Base-by-base conservation (phyloP, 768 basidiomycete species). In the Boletus coccyginus region DNA sequence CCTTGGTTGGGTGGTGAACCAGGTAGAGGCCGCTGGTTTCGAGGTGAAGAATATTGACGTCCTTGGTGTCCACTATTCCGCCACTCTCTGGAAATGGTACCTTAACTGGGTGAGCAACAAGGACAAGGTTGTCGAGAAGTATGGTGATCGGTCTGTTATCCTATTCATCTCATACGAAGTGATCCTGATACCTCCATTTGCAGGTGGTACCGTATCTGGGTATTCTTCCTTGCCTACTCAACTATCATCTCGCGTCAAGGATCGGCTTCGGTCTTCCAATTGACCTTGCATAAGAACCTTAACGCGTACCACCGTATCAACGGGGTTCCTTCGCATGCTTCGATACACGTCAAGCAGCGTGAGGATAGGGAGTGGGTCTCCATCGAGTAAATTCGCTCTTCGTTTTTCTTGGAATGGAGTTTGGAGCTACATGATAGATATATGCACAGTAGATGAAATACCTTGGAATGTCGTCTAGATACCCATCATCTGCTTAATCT, bases 31-130 rank as follows among this genome's bases (percentile, higher is more conserved):
- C 31, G 94, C 91, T 56, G 95, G 96, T 58, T 98, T 98, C 63
- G 97, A 99, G 71, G 87, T 98, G 58, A 98, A 97, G 78, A 93
- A 90, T 64, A 77, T 96, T 52, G 97, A 99, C 58, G 96, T 98
- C 38, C 86, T 98, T 35, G 97, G 96, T 53, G 96, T 98, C 10
- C 97, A 99, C 74, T 97, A 98, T 75, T 91, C 90, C 17, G 94
- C 94, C 0, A 96, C 93, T 1, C 77, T 93, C 68, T 87, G 80
- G 74, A 80, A 83, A 56, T 98, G 96, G 96, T 98, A 98, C 81
- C 84, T 91, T 70, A 98, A 98, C 83, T 99, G 97, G 97, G 73
- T 96, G 42, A 77, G 78, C 56, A 98, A 99, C 82, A 88, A 89
- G 78, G 94, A 94, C 44, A 88, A 90, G 73, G 87, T 97, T 48